phyloP scores from a whole-genome alignment of 2,329 filamentous ascomycete species.

The Clonostachys byssicola region DNA sequence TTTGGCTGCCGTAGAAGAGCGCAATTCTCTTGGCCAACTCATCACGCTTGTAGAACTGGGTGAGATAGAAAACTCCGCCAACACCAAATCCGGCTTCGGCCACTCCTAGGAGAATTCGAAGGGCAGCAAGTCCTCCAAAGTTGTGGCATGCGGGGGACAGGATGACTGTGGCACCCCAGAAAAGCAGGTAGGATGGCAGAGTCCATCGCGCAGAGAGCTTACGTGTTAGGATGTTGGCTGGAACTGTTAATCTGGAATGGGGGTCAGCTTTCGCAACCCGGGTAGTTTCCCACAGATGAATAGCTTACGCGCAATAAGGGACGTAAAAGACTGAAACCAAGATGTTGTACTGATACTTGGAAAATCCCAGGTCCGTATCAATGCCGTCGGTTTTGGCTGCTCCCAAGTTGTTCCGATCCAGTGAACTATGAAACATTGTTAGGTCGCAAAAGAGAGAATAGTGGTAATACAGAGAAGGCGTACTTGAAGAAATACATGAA shows the following conservation, averaged over 20 bases:
- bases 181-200: conserved; percentile 68
- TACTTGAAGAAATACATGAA: no score
- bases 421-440: no score
- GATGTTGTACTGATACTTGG: conserved; percentile 63
- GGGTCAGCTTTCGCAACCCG: no score
- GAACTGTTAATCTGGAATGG: conserved; percentile 51
- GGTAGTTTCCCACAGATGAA: no score
- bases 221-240: conserved; percentile 59
- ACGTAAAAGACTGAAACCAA: conserved; percentile 72
- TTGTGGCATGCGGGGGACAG: conserved; percentile 45
- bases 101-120: conserved; percentile 49
- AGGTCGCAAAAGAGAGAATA: not conserved
- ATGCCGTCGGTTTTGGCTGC: not conserved
- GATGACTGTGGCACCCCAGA: conserved; percentile 65
- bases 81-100: conserved; percentile 51
- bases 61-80: conserved; percentile 46
- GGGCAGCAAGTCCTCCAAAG: conserved; percentile 43
- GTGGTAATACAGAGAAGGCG: no score
- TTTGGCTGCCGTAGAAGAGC: conserved; percentile 72
- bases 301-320: conserved; percentile 51
- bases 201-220: conserved; percentile 63
- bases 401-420: no score
- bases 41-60: conserved; percentile 44
- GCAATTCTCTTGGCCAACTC: conserved; percentile 43
- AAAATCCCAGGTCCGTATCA: conserved; percentile 41